Evolutionary conservation across 106 monocot species (phyloP), one percentile per base, ranked within the genome.

Genomic region (Gastrodia elata): DNA sequence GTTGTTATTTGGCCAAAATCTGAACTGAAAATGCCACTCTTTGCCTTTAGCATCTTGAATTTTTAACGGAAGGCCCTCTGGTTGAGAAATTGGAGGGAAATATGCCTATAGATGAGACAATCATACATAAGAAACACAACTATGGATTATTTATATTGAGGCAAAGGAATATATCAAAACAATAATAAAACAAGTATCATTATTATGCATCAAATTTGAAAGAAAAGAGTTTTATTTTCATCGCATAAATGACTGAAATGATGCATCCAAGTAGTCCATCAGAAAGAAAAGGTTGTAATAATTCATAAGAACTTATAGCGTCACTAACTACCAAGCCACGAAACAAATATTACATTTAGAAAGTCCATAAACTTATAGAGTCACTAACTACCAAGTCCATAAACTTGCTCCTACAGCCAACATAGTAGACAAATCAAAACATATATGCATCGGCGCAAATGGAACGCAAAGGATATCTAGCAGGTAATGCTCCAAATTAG

Each of bases 1-100:
- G 68, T 98, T 98, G 71, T 98, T 98, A 83, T 98, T 98, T 40
- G 97, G 97, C 97, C 97, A 98, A 72, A 88, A 98, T 71, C 97
- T 90, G 65, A 98, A 98, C 68, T 98, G 97, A 76, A 93, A 93
- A 26, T 82, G 52, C 97, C 97, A 98, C 44, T 98, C 92, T 71
- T 93, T 93, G 30, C 97, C 93, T 70, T 38, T 88, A 24, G 86
- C 82, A 81, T 98, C 97, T 79, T 98, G 97, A 72, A 98, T 90
- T 78, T 88, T 98, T 56, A 98, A 74, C 57, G 97, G 97, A 76
- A 93, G 88, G 8, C 97, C 97, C 84, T 98, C 97, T 8, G 97
- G 90, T 58, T 88, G 90, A 82, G 86, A 86, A 73, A 98, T 98
- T 69, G 83, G 39, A 69, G 97, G 97, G 77, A 98, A 98, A 71